Base-by-base conservation (phyloP, 495 filamentous ascomycete species). In the Cercophora scortea region DNA sequence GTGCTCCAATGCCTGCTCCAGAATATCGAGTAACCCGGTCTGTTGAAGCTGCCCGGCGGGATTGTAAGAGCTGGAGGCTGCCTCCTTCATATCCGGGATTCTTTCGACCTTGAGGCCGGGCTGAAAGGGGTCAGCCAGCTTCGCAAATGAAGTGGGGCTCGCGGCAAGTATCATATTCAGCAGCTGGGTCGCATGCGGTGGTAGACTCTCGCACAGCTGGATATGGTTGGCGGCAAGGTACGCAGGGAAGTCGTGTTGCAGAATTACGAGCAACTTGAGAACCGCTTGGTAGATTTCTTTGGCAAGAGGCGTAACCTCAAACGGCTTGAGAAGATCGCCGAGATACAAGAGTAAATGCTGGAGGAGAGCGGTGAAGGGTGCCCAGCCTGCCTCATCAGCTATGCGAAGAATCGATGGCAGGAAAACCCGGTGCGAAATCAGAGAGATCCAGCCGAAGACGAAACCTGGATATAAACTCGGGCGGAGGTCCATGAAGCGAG, bases 181-280 rank as follows among this genome's bases (percentile, higher is more conserved):
- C 51, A 97, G 79, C 66, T 99, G 93, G 25, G 84, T 83, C 61
- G 87, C 92, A 59, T 94, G 88, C 18, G 80, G 77, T 1, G 94
- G 90, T 47, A 97, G 88, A 58, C 81, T 82, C 63, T 89, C 86
- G 76, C 87, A 90, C 42, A 99, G 81, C 51, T 84, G 81, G 56
- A 86, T 84, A 57, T 95, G 87, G 63, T 93, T 87, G 57, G 92
- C 87, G 32, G 86, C 85, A 41, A 97, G 75, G 65, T 95, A 97
- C 50, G 95, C 90, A 0, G 90, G 88, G 68, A 88, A 96, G 64
- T 99, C 93, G 57, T 97, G 93, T 51, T 94, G 86, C 45, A 99
- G 73, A 36, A 96, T 79, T 16, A 93, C 71, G 54, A 97, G 68
- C 50, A 95, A 79, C 57, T 93, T 87, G 25, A 95, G 75, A 8